These are phyloP conservation scores for Diaporthe australafricana DNA, from an alignment of 2,329 filamentous ascomycete species.

Conservation along the genomic window DNA sequence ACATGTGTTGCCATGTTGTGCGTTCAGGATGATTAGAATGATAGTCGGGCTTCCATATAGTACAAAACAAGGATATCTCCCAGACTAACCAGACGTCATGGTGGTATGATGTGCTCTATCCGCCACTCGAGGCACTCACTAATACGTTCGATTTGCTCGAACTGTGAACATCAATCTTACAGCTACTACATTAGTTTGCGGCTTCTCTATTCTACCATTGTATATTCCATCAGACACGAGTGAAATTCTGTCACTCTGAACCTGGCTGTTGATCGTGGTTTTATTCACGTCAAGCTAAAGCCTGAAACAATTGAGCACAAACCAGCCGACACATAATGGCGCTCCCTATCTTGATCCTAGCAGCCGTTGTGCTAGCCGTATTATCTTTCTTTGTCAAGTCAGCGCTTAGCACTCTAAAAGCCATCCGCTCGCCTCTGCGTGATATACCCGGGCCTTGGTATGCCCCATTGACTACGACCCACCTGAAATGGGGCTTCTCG, in stretches of 20 bases:
- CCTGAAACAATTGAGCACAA: not conserved
- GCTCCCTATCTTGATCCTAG: not conserved
- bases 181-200: not conserved
- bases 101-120: not conserved
- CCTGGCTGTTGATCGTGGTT: not conserved
- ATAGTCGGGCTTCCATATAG: not conserved
- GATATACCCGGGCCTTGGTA: constrained; percentile 21
- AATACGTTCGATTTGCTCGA: too few species aligned
- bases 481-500: constrained; percentile 18
- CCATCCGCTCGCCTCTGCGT: not conserved
- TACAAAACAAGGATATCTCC: not conserved
- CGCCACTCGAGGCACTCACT: not conserved
- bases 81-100: not conserved
- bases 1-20: not conserved
- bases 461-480: not conserved
- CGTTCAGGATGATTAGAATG: not conserved
- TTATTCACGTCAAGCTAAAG: too few species aligned
- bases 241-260: not conserved
- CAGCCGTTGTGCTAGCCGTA: not conserved
- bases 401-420: not conserved
- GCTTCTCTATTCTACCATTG: not conserved
- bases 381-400: not conserved
- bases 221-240: not conserved
- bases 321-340: not conserved
- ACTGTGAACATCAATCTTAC: not conserved